phyloP scores from a whole-genome alignment of 73 alveolate genomes.

The Uronychia setigera region DNA sequence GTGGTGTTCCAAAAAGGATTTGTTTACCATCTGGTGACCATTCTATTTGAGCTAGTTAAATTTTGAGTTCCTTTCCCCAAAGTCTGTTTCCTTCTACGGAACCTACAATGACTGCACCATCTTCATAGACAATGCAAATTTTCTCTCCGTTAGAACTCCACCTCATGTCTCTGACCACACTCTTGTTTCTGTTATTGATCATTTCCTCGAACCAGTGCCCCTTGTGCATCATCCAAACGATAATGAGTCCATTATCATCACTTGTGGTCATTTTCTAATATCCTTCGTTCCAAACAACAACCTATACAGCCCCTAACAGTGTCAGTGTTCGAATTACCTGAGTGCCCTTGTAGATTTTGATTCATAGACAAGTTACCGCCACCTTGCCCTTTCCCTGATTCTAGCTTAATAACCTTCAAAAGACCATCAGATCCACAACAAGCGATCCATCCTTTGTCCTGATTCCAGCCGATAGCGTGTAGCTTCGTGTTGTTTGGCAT shows the following conservation, averaged over 20 bases:
- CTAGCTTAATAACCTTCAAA: slow-evolving; percentile 86
- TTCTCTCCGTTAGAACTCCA: slow-evolving; percentile 98
- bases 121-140: slow-evolving; percentile 97
- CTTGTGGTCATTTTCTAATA: slow-evolving; percentile 93
- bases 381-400: slow-evolving; percentile 73
- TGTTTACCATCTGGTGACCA: slow-evolving; percentile 99
- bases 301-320: slow-evolving; percentile 40
- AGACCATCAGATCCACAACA: slow-evolving; percentile 91
- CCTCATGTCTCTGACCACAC: slow-evolving; percentile 98
- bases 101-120: slow-evolving; percentile 99
- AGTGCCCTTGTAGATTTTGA: slow-evolving; percentile 90
- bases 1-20: slow-evolving; percentile 96
- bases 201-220: slow-evolving; percentile 97
- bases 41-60: slow-evolving; percentile 90
- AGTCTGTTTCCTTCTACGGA: slow-evolving; percentile 99
- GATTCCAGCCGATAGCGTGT: slow-evolving; percentile 85
- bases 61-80: slow-evolving; percentile 96
- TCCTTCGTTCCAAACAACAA: slow-evolving; percentile 92
- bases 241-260: slow-evolving; percentile 95
- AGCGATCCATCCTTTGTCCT: slow-evolving; percentile 90
- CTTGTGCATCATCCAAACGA: slow-evolving; percentile 94
- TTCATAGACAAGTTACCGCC: slow-evolving; percentile 90
- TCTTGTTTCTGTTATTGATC: slow-evolving; percentile 99
- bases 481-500: slow-evolving; percentile 70
- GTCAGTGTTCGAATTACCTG: slow-evolving; percentile 26